Conservation (phyloP, 805 yeast genomes). For the Clavispora fructus region DNA sequence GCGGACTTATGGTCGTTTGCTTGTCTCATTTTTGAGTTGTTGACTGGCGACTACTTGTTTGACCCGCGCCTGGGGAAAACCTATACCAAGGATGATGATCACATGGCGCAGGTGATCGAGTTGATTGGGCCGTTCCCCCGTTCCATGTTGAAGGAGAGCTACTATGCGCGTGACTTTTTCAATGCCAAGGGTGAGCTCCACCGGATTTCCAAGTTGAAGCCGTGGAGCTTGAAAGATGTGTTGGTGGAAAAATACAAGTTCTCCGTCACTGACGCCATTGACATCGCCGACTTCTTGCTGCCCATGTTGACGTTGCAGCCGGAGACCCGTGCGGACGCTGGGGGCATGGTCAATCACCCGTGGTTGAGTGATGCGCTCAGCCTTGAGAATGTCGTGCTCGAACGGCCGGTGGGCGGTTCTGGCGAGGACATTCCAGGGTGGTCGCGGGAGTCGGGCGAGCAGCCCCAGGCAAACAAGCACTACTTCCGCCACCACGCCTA, state of each 20-base stretch:
- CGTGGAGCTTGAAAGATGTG: constrained; percentile 48
- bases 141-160: constrained; percentile 36
- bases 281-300: constrained; percentile 66
- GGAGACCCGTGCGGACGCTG: constrained; percentile 84
- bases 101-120: constrained; percentile 58
- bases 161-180: constrained; percentile 18
- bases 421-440: constrained; percentile 93
- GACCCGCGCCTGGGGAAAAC: constrained; percentile 51
- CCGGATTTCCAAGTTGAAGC: constrained; percentile 44
- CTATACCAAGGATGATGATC: constrained; percentile 54
- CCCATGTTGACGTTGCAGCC: constrained; percentile 87
- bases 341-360: constrained; percentile 85
- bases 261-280: constrained; percentile 59
- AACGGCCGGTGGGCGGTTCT: constrained; percentile 69
- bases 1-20: constrained; percentile 59
- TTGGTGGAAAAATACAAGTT: constrained; percentile 47
- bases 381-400: constrained; percentile 62
- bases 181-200: constrained; percentile 28
- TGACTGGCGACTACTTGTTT: constrained; percentile 58
- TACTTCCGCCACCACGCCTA: constrained; percentile 8
- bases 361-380: constrained; percentile 81
- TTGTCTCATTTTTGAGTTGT: constrained; percentile 53
- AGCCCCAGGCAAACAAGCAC: constrained; percentile 6
- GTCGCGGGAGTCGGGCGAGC: constrained; percentile 54
- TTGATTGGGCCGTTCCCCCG: constrained; percentile 40